phyloP scores from a whole-genome alignment of 2,329 filamentous ascomycete genomes.

The Alternaria conjuncta region DNA sequence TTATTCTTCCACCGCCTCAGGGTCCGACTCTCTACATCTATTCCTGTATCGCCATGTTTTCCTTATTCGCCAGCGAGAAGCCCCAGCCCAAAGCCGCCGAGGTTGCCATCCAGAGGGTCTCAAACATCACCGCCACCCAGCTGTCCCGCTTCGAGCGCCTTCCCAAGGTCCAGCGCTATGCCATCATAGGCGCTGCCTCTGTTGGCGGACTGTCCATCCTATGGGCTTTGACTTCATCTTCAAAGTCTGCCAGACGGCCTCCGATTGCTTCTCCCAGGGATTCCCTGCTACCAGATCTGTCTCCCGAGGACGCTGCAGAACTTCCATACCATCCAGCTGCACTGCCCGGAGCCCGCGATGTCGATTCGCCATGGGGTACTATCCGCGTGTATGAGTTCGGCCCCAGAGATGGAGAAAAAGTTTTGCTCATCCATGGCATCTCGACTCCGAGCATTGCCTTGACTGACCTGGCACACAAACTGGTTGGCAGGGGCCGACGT shows the following conservation, averaged over 20 bases:
- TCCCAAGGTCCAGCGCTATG: constrained; percentile 24
- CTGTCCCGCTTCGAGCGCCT: constrained; percentile 24
- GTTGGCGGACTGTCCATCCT: constrained; percentile 35
- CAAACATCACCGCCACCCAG: constrained; percentile 15
- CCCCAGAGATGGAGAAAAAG: constrained; percentile 71
- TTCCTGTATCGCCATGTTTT: constrained; percentile 20
- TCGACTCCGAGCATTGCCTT: constrained; percentile 77
- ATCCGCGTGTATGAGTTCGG: constrained; percentile 84
- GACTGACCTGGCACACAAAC: constrained; percentile 67
- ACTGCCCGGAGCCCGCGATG: constrained; percentile 72
- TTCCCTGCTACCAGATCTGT: constrained; percentile 34
- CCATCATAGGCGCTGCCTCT: constrained; percentile 32
- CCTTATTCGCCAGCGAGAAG: constrained; percentile 29
- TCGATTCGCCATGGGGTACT: constrained; percentile 72
- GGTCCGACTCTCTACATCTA: constrained; percentile 22
- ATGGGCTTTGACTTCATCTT: constrained; percentile 26
- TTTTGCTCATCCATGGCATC: constrained; percentile 81
- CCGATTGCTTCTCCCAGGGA: constrained; percentile 38
- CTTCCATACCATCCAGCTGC: constrained; percentile 71
- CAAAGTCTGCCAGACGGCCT: constrained; percentile 18
- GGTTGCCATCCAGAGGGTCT: constrained; percentile 15
- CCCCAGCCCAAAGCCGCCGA: constrained; percentile 12
- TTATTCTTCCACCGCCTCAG: constrained; percentile 25
- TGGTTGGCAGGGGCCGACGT: constrained; percentile 71
- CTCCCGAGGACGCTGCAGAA: constrained; percentile 28